Conservation (phyloP, 345 rosid genomes). For the Physaria fendleri region DNA sequence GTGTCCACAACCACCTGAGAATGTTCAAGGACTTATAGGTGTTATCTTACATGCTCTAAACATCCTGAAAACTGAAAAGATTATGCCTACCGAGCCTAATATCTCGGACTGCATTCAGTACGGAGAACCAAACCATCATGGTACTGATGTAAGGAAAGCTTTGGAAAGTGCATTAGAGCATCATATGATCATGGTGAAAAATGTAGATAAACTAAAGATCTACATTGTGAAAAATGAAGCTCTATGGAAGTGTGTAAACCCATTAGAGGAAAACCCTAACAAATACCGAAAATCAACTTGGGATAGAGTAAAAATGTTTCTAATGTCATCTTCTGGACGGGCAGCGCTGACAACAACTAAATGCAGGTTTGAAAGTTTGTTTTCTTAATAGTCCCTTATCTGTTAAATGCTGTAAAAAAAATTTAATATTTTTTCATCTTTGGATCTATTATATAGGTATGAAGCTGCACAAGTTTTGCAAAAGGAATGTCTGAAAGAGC, state of each 20-base stretch:
- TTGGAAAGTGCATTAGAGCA: conserved; percentile 63
- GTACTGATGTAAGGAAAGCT: conserved; percentile 61
- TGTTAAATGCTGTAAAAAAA: background rate
- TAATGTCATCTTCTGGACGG: conserved; percentile 52
- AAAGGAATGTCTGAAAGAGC: conserved; percentile 52
- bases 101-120: conserved; percentile 65
- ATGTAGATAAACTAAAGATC: conserved; percentile 48
- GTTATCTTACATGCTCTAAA: conserved; percentile 66
- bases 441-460: too few relatives aligned
- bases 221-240: conserved; percentile 59
- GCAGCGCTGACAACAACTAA: conserved; percentile 47
- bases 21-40: conserved; percentile 77
- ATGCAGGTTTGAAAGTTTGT: conserved; percentile 52
- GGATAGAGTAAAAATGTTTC: conserved; percentile 52
- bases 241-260: conserved; percentile 79
- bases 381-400: background rate
- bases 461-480: conserved; percentile 66
- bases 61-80: conserved; percentile 61
- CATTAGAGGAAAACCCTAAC: conserved; percentile 51
- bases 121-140: conserved; percentile 60
- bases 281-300: conserved; percentile 50
- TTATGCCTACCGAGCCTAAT: conserved; percentile 69
- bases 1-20: conserved; percentile 49
- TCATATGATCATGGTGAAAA: conserved; percentile 48
- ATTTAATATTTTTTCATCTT: background rate